Evolutionary conservation across 345 rosid species (phyloP).

Genomic region (Xanthoceras sorbifolium): DNA sequence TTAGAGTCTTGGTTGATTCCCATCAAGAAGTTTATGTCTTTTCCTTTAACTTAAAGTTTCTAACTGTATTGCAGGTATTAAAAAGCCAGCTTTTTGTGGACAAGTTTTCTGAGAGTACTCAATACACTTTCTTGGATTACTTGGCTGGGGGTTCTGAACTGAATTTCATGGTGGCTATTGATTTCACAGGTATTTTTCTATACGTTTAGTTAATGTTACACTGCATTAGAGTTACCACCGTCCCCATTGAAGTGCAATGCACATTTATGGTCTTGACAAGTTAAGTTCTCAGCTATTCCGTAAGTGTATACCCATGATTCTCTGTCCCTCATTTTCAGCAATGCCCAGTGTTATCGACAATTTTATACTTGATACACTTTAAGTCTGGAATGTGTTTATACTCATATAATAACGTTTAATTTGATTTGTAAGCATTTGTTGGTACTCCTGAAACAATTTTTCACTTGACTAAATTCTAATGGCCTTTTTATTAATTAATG

Average conservation of each 20-base stretch:
- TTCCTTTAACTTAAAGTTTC: conserved; percentile 7
- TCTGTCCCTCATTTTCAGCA: conserved; percentile 3
- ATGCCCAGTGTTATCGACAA: not conserved
- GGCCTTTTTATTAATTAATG: not conserved
- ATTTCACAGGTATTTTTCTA: conserved; percentile 74
- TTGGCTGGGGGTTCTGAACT: conserved; percentile 79
- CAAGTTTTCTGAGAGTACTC: conserved; percentile 63
- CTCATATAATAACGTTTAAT: not conserved
- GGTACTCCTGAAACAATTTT: not conserved
- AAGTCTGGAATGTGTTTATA: not conserved
- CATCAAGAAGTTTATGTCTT: conserved; percentile 2
- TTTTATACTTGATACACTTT: not conserved
- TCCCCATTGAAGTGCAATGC: not conserved
- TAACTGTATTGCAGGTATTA: conserved; percentile 42
- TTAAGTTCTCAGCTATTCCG: not conserved
- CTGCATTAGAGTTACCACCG: not conserved
- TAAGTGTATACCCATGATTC: conserved; percentile 3
- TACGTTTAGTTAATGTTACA: not conserved
- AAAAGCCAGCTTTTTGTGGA: conserved; percentile 79
- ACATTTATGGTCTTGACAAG: not conserved
- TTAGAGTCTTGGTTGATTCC: conserved; percentile 16
- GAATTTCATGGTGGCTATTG: conserved; percentile 95
- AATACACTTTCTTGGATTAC: conserved; percentile 82
- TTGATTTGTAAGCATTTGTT: not conserved
- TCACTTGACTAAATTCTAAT: not conserved